phyloP scores from a whole-genome alignment of 805 yeast species.

The Saccharomycopsis sp. region DNA sequence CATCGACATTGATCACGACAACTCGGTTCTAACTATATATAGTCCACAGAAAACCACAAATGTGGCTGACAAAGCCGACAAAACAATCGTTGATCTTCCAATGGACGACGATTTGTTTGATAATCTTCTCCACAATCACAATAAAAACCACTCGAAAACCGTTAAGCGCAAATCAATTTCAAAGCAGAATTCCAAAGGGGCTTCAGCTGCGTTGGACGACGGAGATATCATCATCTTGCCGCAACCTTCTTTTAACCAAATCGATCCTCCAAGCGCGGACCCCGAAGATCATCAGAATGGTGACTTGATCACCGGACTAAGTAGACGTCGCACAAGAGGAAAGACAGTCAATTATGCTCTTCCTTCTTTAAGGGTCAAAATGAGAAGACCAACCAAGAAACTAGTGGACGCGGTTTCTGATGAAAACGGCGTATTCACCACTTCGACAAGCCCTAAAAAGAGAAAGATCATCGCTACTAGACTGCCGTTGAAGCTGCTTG shows the following conservation, averaged over 20 bases:
- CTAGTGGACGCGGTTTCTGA: slow-evolving; percentile 54
- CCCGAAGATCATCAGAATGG: slow-evolving; percentile 28
- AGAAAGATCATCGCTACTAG: background rate
- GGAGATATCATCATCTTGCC: too few species aligned
- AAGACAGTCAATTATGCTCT: slow-evolving; percentile 58
- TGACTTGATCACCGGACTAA: slow-evolving; percentile 23
- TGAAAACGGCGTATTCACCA: slow-evolving; percentile 10
- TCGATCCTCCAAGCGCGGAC: too few species aligned
- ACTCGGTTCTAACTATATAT: slow-evolving; percentile 22
- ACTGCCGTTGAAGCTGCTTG: background rate
- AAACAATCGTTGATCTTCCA: too few species aligned
- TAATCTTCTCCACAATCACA: too few species aligned
- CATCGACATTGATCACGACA: slow-evolving; percentile 23
- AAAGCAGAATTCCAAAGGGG: too few species aligned
- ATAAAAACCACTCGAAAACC: too few species aligned
- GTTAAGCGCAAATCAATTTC: too few species aligned
- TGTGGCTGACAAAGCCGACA: too few species aligned
- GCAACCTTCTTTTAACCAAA: too few species aligned
- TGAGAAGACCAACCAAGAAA: slow-evolving; percentile 58
- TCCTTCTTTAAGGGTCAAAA: slow-evolving; percentile 60
- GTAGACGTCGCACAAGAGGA: slow-evolving; percentile 44
- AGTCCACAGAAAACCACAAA: slow-evolving; percentile 24
- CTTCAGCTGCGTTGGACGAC: too few species aligned
- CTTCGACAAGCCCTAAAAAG: slow-evolving; percentile 7
- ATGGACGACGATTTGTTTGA: too few species aligned